Conservation (phyloP, 768 basidiomycete species). For the Serendipita sp. region DNA sequence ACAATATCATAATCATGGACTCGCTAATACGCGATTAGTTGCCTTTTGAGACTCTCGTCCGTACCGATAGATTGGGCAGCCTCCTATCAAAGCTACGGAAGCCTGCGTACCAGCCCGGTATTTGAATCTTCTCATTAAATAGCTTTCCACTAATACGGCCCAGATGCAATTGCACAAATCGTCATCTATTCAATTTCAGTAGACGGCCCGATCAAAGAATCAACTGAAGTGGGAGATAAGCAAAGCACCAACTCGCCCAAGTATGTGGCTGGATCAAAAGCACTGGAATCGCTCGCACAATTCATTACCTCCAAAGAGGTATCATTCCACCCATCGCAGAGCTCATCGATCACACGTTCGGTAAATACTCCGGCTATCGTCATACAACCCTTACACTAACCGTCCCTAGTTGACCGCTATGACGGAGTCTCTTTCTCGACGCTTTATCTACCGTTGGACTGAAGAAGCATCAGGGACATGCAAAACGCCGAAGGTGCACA, state of each 20-base stretch:
- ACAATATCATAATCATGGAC: not conserved
- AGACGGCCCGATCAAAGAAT: slow-evolving; percentile 47
- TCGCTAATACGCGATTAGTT: not conserved
- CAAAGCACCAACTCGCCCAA: slow-evolving; percentile 24
- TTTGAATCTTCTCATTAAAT: not conserved
- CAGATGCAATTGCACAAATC: slow-evolving; percentile 66
- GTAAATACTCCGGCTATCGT: not conserved
- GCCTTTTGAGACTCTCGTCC: not conserved
- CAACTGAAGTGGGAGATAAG: slow-evolving; percentile 20
- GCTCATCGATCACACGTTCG: not conserved
- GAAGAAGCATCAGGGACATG: slow-evolving; percentile 66
- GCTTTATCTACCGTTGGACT: slow-evolving; percentile 57
- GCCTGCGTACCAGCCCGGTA: not conserved
- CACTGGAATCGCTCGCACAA: slow-evolving; percentile 73
- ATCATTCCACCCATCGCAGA: slow-evolving; percentile 88
- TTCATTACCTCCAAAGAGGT: slow-evolving; percentile 84
- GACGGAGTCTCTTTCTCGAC: not conserved
- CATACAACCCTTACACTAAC: not conserved
- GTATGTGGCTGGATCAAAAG: slow-evolving; percentile 68
- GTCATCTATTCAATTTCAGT: slow-evolving; percentile 80
- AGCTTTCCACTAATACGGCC: slow-evolving; percentile 1
- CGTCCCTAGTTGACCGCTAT: not conserved
- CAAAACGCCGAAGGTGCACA: slow-evolving; percentile 55
- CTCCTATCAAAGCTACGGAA: not conserved
- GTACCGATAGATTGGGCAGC: not conserved